A percentile compares a stretch with the other conserved stretches of the same genome.
Evolutionary conservation across 2,329 filamentous ascomycete genomes (phyloP).

Genomic region (Penicillium corylophilum): DNA sequence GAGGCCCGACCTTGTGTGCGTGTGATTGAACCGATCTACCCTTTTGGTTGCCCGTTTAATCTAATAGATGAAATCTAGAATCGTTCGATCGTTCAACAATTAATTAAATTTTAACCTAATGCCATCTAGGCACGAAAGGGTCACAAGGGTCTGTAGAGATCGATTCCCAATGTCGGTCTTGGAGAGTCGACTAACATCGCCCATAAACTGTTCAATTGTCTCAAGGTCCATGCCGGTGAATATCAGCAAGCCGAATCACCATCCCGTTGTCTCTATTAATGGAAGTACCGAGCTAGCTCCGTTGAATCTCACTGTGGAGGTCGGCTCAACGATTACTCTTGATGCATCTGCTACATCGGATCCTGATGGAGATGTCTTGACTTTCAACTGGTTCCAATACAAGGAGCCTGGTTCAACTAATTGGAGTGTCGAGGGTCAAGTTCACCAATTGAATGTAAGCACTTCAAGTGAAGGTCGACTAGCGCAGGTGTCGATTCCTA

Average conservation of each 20-base stretch:
- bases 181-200: neutral
- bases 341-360: conserved; percentile 24
- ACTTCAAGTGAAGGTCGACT: conserved; percentile 10
- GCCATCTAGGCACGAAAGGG: neutral
- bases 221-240: conserved; percentile 23
- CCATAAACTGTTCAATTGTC: conserved; percentile 31
- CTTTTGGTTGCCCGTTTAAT: neutral
- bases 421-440: conserved; percentile 15
- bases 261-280: conserved; percentile 21
- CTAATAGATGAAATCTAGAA: neutral
- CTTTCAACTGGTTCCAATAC: conserved; percentile 27
- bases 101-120: neutral
- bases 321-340: conserved; percentile 18
- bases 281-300: conserved; percentile 12
- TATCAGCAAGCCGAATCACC: conserved; percentile 22
- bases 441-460: conserved; percentile 14
- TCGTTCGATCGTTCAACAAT: neutral
- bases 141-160: neutral
- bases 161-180: neutral
- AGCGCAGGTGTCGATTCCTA: conserved; percentile 18
- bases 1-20: neutral
- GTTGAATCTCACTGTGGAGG: conserved; percentile 14
- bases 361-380: conserved; percentile 21
- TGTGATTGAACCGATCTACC: neutral
- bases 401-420: conserved; percentile 20